Evolutionary conservation across 345 rosid genomes (phyloP), one percentile per base, ranked within the genome.

Genomic region (Citrus sp.): DNA sequence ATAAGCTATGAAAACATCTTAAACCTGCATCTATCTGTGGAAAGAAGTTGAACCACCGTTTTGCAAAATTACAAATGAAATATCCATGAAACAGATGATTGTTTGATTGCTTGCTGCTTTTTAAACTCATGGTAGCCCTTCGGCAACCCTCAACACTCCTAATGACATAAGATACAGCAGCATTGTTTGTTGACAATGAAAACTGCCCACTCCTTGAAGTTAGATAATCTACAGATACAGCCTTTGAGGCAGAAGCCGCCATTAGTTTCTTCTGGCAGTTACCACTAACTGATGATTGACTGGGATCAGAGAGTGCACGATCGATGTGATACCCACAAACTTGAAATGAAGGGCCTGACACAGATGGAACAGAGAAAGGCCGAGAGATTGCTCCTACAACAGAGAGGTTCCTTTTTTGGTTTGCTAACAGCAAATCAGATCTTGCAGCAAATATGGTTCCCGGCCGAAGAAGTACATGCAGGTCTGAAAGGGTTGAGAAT

Each of bases 271-370:
- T 77, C 70, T 30, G 81, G 75, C 79, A 67, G 79, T 78, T 86
- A 38, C 84, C 71, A 37, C 78, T 65, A 35, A 59, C 89, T 2
- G 85, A 69, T 55, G 73, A 38, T 78, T 82, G 79, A 80, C 84
- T 70, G 7, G 84, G 51, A 4, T 78, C 90, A 67, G 89, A 85
- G 56, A 90, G 81, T 58, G 86, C 84, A 63, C 88, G 87, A 82
- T 96, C 94, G 59, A 90, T 75, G 76, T 96, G 99, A 85, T 96
- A 92, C 8, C 97, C 92, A 82, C 95, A 94, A 67, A 87, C 92
- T 86, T 96, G 94, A 84, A 92, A 88, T 37, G 98, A 81, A 49
- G 94, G 97, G 70, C 99, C 94, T 6, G 98, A 95, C 19, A 95
- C 97, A 3, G 97, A 95, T 24, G 98, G 99, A 77, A 88, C 95